Evolutionary conservation across 257 asterid species (phyloP).

Genomic region (Anisodus tanguticus): DNA sequence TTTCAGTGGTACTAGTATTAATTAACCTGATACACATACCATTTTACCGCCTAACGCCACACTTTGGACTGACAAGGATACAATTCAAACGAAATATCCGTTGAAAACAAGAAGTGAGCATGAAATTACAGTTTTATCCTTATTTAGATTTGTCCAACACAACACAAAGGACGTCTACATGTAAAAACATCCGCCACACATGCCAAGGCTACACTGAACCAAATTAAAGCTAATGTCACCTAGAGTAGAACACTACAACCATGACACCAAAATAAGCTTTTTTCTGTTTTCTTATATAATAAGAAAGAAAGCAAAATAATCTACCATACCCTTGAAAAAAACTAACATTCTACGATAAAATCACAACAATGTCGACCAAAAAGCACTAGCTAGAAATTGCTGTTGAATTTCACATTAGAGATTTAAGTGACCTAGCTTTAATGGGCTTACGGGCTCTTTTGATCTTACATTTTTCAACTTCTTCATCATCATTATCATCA

Average conservation of each 20-base stretch:
- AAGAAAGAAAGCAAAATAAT: background rate
- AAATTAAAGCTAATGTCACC: background rate
- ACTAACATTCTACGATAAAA: background rate
- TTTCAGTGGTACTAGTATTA: too few relatives aligned
- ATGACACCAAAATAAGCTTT: background rate
- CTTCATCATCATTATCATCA: slow-evolving; percentile 25
- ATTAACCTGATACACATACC: background rate
- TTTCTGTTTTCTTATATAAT: too few relatives aligned
- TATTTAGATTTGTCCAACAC: background rate
- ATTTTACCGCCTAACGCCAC: background rate
- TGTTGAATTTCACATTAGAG: slow-evolving; percentile 57
- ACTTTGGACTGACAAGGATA: background rate
- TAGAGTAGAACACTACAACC: background rate
- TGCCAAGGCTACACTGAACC: background rate
- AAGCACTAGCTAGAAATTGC: background rate
- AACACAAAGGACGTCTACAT: background rate
- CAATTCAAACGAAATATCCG: background rate
- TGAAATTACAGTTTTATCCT: slow-evolving; percentile 6
- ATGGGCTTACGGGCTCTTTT: slow-evolving; percentile 65
- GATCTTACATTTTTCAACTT: slow-evolving; percentile 37
- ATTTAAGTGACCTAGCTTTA: slow-evolving; percentile 80
- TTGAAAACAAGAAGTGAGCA: background rate
- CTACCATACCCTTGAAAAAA: background rate
- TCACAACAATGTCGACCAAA: background rate
- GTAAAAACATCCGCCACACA: background rate